These are phyloP conservation scores for Hippophae gyantsensis DNA, from an alignment of 306 rosid species.

Conservation along the genomic window DNA sequence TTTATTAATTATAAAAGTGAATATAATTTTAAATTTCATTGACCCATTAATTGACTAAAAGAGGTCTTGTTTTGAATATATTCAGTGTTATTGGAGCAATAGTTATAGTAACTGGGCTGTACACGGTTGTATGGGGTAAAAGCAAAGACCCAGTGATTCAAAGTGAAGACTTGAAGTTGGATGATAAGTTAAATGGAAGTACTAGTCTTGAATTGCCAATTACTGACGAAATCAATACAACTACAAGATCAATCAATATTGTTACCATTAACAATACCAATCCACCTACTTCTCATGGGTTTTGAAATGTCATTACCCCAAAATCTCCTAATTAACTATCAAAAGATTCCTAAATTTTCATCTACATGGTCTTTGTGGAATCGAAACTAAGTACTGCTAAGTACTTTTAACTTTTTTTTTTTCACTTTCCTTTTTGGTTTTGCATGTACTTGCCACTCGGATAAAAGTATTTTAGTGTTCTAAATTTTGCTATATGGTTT, in stretches of 20 bases:
- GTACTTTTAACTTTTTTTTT: too few relatives aligned
- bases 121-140: conserved; percentile 94
- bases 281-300: conserved; percentile 15
- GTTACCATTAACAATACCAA: conserved; percentile 21
- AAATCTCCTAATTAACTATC: too few relatives aligned
- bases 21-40: background rate
- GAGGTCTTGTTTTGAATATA: background rate
- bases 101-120: conserved; percentile 71
- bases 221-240: conserved; percentile 10
- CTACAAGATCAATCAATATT: conserved; percentile 17
- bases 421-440: too few relatives aligned
- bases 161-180: background rate
- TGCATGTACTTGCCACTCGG: too few relatives aligned
- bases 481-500: too few relatives aligned
- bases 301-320: background rate
- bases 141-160: conserved; percentile 48
- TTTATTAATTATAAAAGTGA: background rate
- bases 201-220: conserved; percentile 44
- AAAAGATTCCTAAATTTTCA: too few relatives aligned
- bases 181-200: conserved; percentile 26
- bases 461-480: too few relatives aligned
- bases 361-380: too few relatives aligned
- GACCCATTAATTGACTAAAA: background rate
- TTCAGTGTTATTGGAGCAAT: conserved; percentile 74
- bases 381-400: too few relatives aligned